Evolutionary conservation across 1,139 yeast species (phyloP).

Genomic region (Taiozyma sp.): DNA sequence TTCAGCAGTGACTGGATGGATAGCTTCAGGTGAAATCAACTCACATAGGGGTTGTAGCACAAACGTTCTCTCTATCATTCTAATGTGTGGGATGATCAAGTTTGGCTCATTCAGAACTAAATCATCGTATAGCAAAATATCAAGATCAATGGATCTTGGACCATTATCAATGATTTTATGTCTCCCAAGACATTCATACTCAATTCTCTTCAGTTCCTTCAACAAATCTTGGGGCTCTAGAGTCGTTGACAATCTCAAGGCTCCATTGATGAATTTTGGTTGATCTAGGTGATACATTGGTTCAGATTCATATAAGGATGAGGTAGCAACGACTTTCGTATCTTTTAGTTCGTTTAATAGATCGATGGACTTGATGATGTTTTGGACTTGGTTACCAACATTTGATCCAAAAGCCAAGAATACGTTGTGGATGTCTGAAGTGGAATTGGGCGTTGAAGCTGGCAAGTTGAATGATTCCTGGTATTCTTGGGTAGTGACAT

Average conservation of each 20-base stretch:
- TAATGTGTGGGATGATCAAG: conserved; percentile 77
- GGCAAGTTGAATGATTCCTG: conserved; percentile 26
- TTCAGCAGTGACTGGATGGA: conserved; percentile 85
- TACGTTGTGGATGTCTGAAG: conserved; percentile 41
- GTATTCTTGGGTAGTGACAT: neutral
- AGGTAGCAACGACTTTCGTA: conserved; percentile 52
- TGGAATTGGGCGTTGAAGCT: conserved; percentile 1
- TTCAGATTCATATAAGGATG: conserved; percentile 79
- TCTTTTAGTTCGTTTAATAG: conserved; percentile 38
- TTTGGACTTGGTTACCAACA: conserved; percentile 62
- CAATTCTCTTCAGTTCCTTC: conserved; percentile 63
- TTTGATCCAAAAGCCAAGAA: conserved; percentile 91
- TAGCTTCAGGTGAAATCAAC: conserved; percentile 53
- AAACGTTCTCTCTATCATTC: conserved; percentile 86
- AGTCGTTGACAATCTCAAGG: conserved; percentile 52
- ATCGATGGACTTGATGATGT: conserved; percentile 55
- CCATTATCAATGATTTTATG: conserved; percentile 83
- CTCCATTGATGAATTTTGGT: conserved; percentile 81
- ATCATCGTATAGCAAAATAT: conserved; percentile 58
- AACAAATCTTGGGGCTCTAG: conserved; percentile 64
- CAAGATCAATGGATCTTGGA: conserved; percentile 87
- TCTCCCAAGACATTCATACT: conserved; percentile 66
- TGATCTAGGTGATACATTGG: conserved; percentile 92
- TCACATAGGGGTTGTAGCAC: conserved; percentile 89
- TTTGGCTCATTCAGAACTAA: conserved; percentile 43